Conservation (phyloP, 345 rosid genomes). For the Eucalyptus marginata region DNA sequence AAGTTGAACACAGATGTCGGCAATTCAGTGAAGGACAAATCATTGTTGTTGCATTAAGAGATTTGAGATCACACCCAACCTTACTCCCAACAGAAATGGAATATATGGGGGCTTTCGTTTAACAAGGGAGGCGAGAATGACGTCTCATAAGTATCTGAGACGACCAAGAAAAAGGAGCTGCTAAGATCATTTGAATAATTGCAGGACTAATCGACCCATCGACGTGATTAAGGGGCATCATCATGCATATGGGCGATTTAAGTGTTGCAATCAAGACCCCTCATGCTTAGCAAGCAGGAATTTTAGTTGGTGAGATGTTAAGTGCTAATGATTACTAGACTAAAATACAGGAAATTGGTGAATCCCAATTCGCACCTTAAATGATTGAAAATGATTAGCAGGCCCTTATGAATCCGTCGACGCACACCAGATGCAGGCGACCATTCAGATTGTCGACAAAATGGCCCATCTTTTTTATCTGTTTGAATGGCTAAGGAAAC, state of each 20-base stretch:
- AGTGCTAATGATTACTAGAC: neutral
- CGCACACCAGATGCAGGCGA: neutral
- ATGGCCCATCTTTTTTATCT: neutral
- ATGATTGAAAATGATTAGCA: neutral
- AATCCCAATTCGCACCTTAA: neutral
- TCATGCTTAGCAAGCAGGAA: neutral
- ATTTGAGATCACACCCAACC: neutral
- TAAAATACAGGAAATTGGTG: neutral
- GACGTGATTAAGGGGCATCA: neutral
- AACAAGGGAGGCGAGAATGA: neutral
- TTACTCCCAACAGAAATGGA: neutral
- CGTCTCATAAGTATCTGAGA: neutral
- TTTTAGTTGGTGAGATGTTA: neutral
- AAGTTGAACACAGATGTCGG: neutral
- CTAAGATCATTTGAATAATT: neutral
- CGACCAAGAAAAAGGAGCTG: neutral
- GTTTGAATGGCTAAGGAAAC: neutral
- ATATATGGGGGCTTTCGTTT: neutral
- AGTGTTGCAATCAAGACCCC: neutral
- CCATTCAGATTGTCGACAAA: neutral
- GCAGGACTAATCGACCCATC: neutral
- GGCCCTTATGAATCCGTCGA: neutral
- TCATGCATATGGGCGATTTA: neutral
- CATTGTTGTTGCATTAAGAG: neutral
- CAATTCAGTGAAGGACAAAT: neutral